These are phyloP conservation scores for Xylogone sp. DNA, from an alignment of 2,329 filamentous ascomycete genomes.

Conservation along the genomic window DNA sequence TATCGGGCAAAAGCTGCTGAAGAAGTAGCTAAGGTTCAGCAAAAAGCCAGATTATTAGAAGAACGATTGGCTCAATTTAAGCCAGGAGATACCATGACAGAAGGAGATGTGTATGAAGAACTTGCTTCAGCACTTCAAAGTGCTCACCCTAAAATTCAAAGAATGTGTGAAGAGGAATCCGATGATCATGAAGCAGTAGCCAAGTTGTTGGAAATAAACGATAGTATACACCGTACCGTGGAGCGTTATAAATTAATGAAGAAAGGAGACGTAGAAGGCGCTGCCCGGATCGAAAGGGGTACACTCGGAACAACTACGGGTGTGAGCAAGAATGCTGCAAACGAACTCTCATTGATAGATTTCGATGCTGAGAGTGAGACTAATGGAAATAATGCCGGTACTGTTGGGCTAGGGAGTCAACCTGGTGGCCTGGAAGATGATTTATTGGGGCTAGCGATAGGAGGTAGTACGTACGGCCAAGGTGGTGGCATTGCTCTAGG, in stretches of 20 bases:
- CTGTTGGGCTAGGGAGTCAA: conserved; percentile 39
- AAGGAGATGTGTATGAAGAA: conserved; percentile 72
- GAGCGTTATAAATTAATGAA: conserved; percentile 95
- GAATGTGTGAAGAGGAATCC: conserved; percentile 98
- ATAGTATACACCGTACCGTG: conserved; percentile 96
- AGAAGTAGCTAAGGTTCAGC: conserved; percentile 90
- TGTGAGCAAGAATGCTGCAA: conserved; percentile 60
- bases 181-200: conserved; percentile 95
- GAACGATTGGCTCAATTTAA: conserved; percentile 86
- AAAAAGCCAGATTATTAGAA: conserved; percentile 88
- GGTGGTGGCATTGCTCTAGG: conserved; percentile 82
- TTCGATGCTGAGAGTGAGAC: conserved; percentile 66
- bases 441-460: conserved; percentile 81
- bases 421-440: conserved; percentile 80
- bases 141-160: conserved; percentile 97
- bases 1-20: conserved; percentile 97
- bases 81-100: conserved; percentile 72
- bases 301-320: conserved; percentile 66
- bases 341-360: conserved; percentile 91
- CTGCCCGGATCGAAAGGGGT: conserved; percentile 78
- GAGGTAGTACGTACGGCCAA: conserved; percentile 58
- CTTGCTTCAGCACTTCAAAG: conserved; percentile 84
- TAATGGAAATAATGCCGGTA: conserved; percentile 47
- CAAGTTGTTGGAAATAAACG: conserved; percentile 94
- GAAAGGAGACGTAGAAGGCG: conserved; percentile 84